Evolutionary conservation across 352 stramenopile species (phyloP).

Genomic region (Pythium catenulatum): DNA sequence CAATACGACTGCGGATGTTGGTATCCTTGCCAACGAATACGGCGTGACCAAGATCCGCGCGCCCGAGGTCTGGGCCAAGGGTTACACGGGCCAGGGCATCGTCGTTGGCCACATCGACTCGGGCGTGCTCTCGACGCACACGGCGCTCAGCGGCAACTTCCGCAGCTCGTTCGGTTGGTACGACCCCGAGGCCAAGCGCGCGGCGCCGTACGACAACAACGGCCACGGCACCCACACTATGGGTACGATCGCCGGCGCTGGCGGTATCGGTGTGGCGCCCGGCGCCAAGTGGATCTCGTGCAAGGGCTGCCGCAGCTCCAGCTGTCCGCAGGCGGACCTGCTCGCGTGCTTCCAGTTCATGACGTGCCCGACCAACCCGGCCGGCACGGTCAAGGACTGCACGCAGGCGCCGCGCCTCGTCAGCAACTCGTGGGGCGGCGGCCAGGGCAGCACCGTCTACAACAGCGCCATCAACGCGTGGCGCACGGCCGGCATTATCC

Average conservation of each 20-base stretch:
- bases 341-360: constrained; percentile 64
- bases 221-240: constrained; percentile 58
- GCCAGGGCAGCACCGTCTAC: constrained; percentile 17
- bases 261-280: constrained; percentile 38
- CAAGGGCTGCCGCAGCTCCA: constrained; percentile 35
- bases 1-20: neutral
- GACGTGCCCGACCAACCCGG: constrained; percentile 57
- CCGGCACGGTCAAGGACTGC: constrained; percentile 38
- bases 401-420: constrained; percentile 54
- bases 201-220: constrained; percentile 53
- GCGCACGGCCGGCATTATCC: constrained; percentile 60
- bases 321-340: constrained; percentile 54
- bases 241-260: constrained; percentile 1
- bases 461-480: constrained; percentile 42
- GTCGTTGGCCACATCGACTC: constrained; percentile 60
- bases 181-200: constrained; percentile 53
- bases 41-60: constrained; percentile 42
- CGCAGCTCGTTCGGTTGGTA: constrained; percentile 35
- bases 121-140: constrained; percentile 56
- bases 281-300: constrained; percentile 41
- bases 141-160: constrained; percentile 17
- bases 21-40: constrained; percentile 30
- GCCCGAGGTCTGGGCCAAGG: constrained; percentile 44
- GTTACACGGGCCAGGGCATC: constrained; percentile 50
- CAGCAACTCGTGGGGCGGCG: constrained; percentile 62